phyloP scores from a whole-genome alignment of 2,329 filamentous ascomycete species.

The Samsoniella hepiali region DNA sequence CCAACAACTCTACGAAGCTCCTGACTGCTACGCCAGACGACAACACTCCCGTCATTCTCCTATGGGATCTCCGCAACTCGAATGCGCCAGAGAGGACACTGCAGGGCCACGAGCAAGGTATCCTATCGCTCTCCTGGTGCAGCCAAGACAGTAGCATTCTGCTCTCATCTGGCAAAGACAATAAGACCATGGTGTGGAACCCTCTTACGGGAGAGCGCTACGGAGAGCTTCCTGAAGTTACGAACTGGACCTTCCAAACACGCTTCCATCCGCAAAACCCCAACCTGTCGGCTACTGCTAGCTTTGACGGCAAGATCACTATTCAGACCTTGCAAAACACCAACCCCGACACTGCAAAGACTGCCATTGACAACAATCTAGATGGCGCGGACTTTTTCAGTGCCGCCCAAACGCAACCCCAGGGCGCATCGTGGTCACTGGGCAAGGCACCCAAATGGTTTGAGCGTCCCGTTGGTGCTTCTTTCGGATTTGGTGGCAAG shows the following conservation, averaged over 20 bases:
- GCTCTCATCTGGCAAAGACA: conserved; percentile 94
- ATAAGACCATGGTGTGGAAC: conserved; percentile 94
- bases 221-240: conserved; percentile 93
- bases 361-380: conserved; percentile 62
- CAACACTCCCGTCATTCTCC: conserved; percentile 77
- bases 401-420: conserved; percentile 86
- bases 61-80: conserved; percentile 96
- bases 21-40: conserved; percentile 90
- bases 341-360: conserved; percentile 69
- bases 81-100: conserved; percentile 89
- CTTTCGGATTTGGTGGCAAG: conserved; percentile 95
- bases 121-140: conserved; percentile 95
- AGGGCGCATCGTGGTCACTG: conserved; percentile 84
- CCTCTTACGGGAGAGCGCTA: conserved; percentile 82
- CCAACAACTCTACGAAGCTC: conserved; percentile 89
- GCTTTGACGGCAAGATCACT: conserved; percentile 94
- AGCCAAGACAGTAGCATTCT: conserved; percentile 83
- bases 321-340: conserved; percentile 94
- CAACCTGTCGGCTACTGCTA: conserved; percentile 87
- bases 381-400: conserved; percentile 97
- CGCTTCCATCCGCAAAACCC: conserved; percentile 93
- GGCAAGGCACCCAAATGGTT: conserved; percentile 86
- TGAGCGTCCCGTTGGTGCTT: conserved; percentile 77
- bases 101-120: conserved; percentile 88
- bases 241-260: conserved; percentile 99